Base-by-base conservation (phyloP, 257 asterid genomes). In the Avicennia marina region DNA sequence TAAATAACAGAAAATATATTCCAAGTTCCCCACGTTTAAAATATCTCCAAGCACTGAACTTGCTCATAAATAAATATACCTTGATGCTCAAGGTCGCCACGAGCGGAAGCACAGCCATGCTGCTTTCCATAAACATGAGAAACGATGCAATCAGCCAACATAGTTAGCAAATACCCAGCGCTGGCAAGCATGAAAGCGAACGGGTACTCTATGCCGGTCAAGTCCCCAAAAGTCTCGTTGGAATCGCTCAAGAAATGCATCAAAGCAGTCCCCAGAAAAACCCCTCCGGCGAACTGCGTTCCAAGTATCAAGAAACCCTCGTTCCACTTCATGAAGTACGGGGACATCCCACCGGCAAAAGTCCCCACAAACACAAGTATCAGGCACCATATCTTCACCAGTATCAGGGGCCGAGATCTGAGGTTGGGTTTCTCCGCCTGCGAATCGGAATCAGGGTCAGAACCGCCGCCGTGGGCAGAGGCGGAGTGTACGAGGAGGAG, bases 231-330 rank as follows among this genome's bases (percentile, higher is more conserved):
- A 4, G 96, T 84, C 66, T 72, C 91, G 43, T 86, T 82, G 2
- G 97, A 70, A 77, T 89, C 97, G 45, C 95, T 86, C 73, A 89
- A 34, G 64, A 89, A 89, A 80, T 89, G 96, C 96, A 89, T 89
- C 81, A 86, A 20, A 20, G 97, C 84, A 1, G 95, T 86, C 29
- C 93, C 97, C 53, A 86, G 41, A 36, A 86, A 89, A 25, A 89
- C 97, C 47, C 97, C 97, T 56, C 96, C 97, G 3, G 97, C 97
- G 40, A 89, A 89, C 65, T 89, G 97, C 13, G 97, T 86, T 2
- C 97, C 97, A 6, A 81, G 15, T 2, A 84, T 71, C 71, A 89
- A 71, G 56, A 89, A 86, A 4, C 77, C 86, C 67, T 89, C 97
- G 75, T 82, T 89, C 97, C 94, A 84, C 32, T 80, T 84, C 78